Conservation (phyloP, 75 land plant genomes). For the Pinus taeda region DNA sequence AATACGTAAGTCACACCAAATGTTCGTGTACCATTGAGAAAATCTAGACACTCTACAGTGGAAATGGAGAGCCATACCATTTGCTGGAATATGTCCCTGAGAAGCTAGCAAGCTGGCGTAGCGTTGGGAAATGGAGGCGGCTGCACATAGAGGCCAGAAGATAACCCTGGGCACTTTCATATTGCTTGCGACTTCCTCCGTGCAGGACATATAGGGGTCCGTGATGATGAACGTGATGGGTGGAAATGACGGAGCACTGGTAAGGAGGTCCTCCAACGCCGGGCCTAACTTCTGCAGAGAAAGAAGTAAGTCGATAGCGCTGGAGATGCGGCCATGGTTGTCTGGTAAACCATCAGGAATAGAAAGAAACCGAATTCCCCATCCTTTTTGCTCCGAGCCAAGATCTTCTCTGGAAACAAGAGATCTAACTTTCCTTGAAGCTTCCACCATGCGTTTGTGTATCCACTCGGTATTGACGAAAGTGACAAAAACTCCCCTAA, state of each 20-base stretch:
- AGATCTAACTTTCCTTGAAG: not conserved
- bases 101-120: too few relatives aligned
- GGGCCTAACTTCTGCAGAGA: not conserved
- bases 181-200: not conserved
- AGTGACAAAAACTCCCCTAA: not conserved
- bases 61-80: not conserved
- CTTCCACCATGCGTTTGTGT: not conserved
- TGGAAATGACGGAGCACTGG: too few relatives aligned
- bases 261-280: not conserved
- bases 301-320: not conserved
- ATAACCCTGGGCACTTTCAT: not conserved
- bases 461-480: constrained; percentile 2
- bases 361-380: not conserved
- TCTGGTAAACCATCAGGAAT: constrained; percentile 1
- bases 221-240: not conserved
- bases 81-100: not conserved
- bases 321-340: not conserved
- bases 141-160: not conserved
- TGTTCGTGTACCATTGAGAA: too few relatives aligned
- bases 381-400: not conserved
- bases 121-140: not conserved
- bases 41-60: too few relatives aligned
- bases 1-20: too few relatives aligned
- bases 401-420: too few relatives aligned
- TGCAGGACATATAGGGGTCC: not conserved